Evolutionary conservation across 345 rosid species (phyloP), one percentile per base, ranked within the genome.

Genomic region (Cardamine resedifolia): DNA sequence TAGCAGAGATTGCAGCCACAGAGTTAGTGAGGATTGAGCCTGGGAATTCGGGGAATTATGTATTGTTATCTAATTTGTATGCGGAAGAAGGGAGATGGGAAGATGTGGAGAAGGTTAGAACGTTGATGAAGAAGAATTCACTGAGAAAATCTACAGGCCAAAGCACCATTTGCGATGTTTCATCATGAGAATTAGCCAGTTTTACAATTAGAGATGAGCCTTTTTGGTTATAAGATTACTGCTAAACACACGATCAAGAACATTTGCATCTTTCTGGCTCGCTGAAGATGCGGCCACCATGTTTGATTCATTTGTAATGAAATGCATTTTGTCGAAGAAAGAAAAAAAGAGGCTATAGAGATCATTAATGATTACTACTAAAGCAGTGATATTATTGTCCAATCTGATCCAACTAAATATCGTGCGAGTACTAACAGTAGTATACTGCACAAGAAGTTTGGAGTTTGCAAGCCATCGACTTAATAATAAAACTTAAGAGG

Each of bases 1-100:
- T 86, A 23, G 91, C 90, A 12, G 83, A 88, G 62, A 73, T 76
- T 76, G 87, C 86, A 24, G 79, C 82, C 3, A 81, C 64, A 59
- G 91, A 88, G 81, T 83, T 88, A 18, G 78, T 81, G 26, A 58
- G 41, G 53, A 81, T 86, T 60, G 90, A 90, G 64, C 90, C 89
- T 6, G 71, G 59, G 85, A 90, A 88, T 77, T 84, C 96, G 2
- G 91, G 91, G 51, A 86, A 88, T 48, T 89, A 86, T 72, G 88
- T 89, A 10, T 67, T 87, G 74, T 70, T 87, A 43, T 87, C 93
- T 16, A 87, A 90, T 72, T 78, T 85, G 18, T 86, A 87, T 78
- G 93, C 93, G 5, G 86, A 85, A 59, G 84, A 83, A 77, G 89
- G 82, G 63, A 87, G 81, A 59, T 90, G 96, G 96, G 82, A 82